A percentile compares a stretch with the other conserved stretches of the same genome.
phyloP scores from a whole-genome alignment of 176 grass and related monocot species.

The Musa acuminata region DNA sequence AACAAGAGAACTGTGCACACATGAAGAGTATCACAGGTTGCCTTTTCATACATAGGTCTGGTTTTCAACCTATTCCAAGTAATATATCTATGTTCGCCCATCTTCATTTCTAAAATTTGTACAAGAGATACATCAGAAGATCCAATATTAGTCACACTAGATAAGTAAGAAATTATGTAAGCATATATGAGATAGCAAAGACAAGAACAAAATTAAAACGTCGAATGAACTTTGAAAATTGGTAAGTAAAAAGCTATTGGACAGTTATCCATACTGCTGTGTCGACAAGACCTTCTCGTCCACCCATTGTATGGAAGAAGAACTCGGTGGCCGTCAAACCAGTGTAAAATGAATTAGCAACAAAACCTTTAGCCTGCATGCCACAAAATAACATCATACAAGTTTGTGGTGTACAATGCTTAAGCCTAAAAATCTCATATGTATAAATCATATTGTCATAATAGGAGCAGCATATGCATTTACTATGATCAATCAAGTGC shows the following conservation, averaged over 20 bases:
- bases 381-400: neutral
- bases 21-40: too few species aligned
- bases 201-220: neutral
- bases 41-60: too few species aligned
- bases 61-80: too few species aligned
- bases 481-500: neutral
- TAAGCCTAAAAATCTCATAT: neutral
- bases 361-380: constrained; percentile 89
- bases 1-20: too few species aligned
- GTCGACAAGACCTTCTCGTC: constrained; percentile 96
- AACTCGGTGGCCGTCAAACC: constrained; percentile 93
- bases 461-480: neutral
- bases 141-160: too few species aligned
- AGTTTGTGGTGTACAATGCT: neutral
- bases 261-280: constrained; percentile 58
- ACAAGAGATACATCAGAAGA: too few species aligned
- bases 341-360: constrained; percentile 95
- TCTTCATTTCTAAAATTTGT: too few species aligned
- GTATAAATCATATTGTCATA: neutral
- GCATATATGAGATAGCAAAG: too few species aligned
- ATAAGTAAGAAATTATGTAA: too few species aligned
- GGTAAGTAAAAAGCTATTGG: constrained; percentile 12
- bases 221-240: neutral
- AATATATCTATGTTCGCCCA: too few species aligned
- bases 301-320: constrained; percentile 98